Evolutionary conservation across 1,284 basidiomycete genomes (phyloP), one percentile per base, ranked within the genome.

Genomic region (Heliocybe sulcata): DNA sequence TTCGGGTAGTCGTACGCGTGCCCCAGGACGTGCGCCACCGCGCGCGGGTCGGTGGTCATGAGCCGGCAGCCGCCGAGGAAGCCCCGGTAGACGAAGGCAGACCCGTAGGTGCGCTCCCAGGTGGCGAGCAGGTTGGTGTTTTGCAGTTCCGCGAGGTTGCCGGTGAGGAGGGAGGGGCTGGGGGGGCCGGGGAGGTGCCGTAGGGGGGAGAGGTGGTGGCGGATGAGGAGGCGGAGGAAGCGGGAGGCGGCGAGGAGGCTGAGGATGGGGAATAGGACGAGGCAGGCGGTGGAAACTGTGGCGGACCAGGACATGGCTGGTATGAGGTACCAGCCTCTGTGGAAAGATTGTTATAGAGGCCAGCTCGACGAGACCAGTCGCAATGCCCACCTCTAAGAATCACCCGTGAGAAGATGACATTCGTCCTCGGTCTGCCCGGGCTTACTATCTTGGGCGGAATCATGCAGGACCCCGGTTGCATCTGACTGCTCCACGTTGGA

Each of bases 1-100:
- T 88, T 89, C 20, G 82, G 83, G 63, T 82, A 88, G 35, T 77
- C 73, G 61, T 87, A 82, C 3, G 80, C 75, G 55, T 31, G 29
- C 12, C 72, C 70, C 52, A 89, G 76, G 53, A 90, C 80, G 58
- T 86, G 76, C 2, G 77, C 72, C 25, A 88, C 67, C 0, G 86
- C 83, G 23, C 72, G 67, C 0, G 79, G 77, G 65, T 89, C 86
- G 38, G 75, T 78, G 16, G 81, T 81, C 68, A 83, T 72, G 54
- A 89, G 72, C 19, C 83, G 70, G 56, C 69, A 68, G 0, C 76
- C 77, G 35, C 76, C 73, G 55, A 82, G 65, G 67, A 85, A 80
- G 45, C 81, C 80, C 53, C 74, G 72, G 66, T 83, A 84, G 45
- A 75, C 73, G 56, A 80, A 80, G 10, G 75, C 79, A 25, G 72